Base-by-base conservation (phyloP, 495 filamentous ascomycete species). In the Aspergillus sclerotioniger region DNA sequence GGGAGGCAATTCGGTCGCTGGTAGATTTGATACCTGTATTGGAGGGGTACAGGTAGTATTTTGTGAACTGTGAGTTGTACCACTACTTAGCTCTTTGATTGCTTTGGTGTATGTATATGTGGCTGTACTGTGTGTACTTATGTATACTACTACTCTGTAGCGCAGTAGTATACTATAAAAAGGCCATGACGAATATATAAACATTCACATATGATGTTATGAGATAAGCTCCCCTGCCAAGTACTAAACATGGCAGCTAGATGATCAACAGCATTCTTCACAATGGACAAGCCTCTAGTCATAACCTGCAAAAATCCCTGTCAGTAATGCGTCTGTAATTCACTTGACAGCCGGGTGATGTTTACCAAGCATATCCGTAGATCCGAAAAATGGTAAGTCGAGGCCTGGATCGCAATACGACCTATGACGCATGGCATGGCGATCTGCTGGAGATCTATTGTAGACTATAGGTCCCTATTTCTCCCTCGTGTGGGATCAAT, bases 1-100 rank as follows among this genome's bases (percentile, higher is more conserved):
- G 52, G 21, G 61, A 51, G 44, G 63, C 21, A 8, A 64, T 76
- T 35, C 39, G 50, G 28, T 72, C 74, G 15, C 57, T 78, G 59
- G 33, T 62, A 56, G 72, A 71, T 21, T 61, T 76, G 21, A 25
- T 71, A 44, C 33, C 52, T 8, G 19, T 35, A 39, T 31, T 62
- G 44, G 51, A 46, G 39, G 41, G 25, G 20, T 39, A 9, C 3
- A 25, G 13, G 28, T 50, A 50, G 25, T 28, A 29, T 3, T 10
- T 13, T 35, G 33, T 1, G 33, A 10, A 9, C 7, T 35, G 33
- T 35, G 33, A 25, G 5, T 25, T 25, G 2, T 25, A 25, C 2
- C 25, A n/a, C n/a, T n/a, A n/a, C n/a, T n/a, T n/a, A n/a, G n/a
- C n/a, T n/a, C n/a, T n/a, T n/a, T n/a, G n/a, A n/a, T 25, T 25